These are phyloP conservation scores for Candida sonorensis DNA, from an alignment of 805 yeast species.

Conservation along the genomic window DNA sequence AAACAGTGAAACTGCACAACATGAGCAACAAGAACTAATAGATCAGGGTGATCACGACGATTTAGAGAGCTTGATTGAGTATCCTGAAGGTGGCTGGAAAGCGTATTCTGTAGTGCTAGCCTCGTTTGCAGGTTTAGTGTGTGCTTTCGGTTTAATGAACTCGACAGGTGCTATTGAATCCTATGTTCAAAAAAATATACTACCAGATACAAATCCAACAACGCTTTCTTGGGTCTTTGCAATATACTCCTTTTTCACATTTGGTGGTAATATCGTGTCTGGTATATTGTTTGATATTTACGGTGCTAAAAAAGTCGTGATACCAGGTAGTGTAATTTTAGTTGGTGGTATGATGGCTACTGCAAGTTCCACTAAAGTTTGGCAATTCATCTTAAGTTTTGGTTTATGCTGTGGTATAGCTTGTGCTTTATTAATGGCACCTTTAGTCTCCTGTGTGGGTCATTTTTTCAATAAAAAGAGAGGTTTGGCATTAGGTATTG, in stretches of 20 bases:
- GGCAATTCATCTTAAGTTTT: constrained; percentile 47
- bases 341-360: constrained; percentile 37
- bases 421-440: constrained; percentile 36
- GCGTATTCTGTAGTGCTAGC: constrained; percentile 42
- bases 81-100: constrained; percentile 56
- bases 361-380: constrained; percentile 35
- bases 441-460: constrained; percentile 39
- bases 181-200: constrained; percentile 47
- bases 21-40: too few relatives aligned
- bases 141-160: constrained; percentile 60
- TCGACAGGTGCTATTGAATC: constrained; percentile 64
- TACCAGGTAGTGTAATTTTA: constrained; percentile 30
- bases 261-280: constrained; percentile 32
- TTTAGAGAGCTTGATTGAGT: constrained; percentile 11
- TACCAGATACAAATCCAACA: constrained; percentile 37
- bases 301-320: constrained; percentile 34
- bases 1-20: too few relatives aligned
- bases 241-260: constrained; percentile 37
- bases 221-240: constrained; percentile 70
- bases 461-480: constrained; percentile 57
- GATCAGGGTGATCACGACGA: background rate
- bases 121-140: constrained; percentile 49
- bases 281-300: constrained; percentile 40
- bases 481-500: constrained; percentile 55
- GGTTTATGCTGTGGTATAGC: constrained; percentile 41